A percentile compares a stretch with the other conserved stretches of the same genome.
These are phyloP conservation scores for Arthrobotrys musiformis DNA, from an alignment of 2,329 filamentous ascomycete genomes.

Conservation along the genomic window DNA sequence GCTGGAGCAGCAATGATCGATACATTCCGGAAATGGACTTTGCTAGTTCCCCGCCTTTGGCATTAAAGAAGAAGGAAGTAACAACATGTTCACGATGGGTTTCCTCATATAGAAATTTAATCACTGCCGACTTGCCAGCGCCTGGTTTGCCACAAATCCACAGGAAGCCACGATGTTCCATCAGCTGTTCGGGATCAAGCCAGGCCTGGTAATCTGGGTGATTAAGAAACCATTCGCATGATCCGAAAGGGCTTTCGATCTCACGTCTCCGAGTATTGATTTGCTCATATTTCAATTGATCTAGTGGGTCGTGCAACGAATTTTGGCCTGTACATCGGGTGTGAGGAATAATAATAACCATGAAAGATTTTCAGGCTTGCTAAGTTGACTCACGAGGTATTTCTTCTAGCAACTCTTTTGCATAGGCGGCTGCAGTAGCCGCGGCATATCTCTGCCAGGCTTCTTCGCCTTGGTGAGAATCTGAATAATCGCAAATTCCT, in stretches of 20 bases:
- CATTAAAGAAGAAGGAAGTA: conserved; percentile 68
- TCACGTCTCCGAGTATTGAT: conserved; percentile 62
- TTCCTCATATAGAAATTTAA: conserved; percentile 63
- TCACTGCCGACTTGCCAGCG: conserved; percentile 64
- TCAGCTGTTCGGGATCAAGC: conserved; percentile 61
- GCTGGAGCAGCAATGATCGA: conserved; percentile 66
- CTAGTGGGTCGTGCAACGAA: conserved; percentile 10
- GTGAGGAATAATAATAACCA: not conserved
- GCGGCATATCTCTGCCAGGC: conserved; percentile 57
- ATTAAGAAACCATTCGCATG: conserved; percentile 64
- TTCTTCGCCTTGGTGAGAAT: conserved; percentile 57
- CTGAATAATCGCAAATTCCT: conserved; percentile 58
- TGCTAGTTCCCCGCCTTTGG: conserved; percentile 64
- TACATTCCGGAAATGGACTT: conserved; percentile 67
- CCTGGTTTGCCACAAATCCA: conserved; percentile 64
- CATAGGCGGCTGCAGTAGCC: conserved; percentile 12
- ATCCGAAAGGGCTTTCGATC: conserved; percentile 63
- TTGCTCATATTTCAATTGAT: conserved; percentile 62
- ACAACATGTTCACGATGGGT: conserved; percentile 57
- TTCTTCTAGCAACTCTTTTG: not conserved
- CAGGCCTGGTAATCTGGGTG: conserved; percentile 62
- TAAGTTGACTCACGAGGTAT: not conserved
- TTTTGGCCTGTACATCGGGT: not conserved
- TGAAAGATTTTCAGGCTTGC: not conserved
- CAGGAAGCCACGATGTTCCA: conserved; percentile 59